Evolutionary conservation across 306 rosid species (phyloP).

Genomic region (Prunus salicina): DNA sequence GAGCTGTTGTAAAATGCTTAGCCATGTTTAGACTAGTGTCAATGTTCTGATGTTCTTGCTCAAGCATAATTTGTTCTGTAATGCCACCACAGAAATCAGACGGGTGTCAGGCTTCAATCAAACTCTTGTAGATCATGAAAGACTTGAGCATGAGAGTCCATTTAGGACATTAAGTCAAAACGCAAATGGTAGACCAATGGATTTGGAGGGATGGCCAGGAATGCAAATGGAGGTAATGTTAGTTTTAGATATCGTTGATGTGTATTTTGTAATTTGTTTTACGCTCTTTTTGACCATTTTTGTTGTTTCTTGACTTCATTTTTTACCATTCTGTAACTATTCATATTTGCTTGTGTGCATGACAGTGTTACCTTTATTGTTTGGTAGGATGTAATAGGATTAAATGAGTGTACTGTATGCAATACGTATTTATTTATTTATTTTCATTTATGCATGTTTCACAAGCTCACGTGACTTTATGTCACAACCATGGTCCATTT

Average conservation of each 20-base stretch:
- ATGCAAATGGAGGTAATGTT: constrained; percentile 60
- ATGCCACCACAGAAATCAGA: constrained; percentile 61
- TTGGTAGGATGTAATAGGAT: neutral
- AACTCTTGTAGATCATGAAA: constrained; percentile 58
- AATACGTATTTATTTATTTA: neutral
- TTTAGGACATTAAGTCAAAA: constrained; percentile 55
- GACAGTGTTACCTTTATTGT: neutral
- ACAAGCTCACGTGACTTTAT: neutral
- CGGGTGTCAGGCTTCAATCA: constrained; percentile 57
- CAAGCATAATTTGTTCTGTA: neutral
- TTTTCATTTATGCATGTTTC: neutral
- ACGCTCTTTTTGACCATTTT: neutral
- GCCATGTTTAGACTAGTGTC: constrained; percentile 2
- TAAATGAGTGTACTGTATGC: neutral
- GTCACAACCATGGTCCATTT: neutral
- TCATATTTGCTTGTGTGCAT: neutral
- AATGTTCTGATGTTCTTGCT: constrained; percentile 5
- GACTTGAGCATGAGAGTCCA: constrained; percentile 69
- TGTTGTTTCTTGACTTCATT: constrained; percentile 1
- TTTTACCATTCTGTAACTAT: neutral
- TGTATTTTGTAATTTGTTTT: neutral
- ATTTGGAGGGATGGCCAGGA: constrained; percentile 74
- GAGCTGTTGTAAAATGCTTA: neutral
- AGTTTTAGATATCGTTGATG: neutral
- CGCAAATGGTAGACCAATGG: constrained; percentile 60